Percentiles rank a stretch among this genome's conserved stretches.
Evolutionary conservation across 2,329 filamentous ascomycete genomes (phyloP).

Genomic region (Fusarium scirpi): DNA sequence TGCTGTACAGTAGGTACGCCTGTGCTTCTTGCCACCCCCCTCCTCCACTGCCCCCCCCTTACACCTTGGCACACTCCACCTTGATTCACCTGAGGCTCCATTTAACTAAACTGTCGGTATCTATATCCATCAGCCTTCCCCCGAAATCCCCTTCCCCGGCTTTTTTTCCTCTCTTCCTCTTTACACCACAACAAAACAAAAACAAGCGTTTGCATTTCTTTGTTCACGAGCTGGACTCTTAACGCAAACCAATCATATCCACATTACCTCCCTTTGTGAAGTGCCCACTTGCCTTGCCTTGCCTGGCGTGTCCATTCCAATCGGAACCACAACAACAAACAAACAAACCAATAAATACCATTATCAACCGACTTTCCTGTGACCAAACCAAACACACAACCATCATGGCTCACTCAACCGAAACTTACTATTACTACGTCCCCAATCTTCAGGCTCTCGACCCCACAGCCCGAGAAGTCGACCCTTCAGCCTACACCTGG

Average conservation of each 20-base stretch:
- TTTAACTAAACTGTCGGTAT: constrained; percentile 19
- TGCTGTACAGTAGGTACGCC: too few relatives aligned
- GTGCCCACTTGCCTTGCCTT: constrained; percentile 28
- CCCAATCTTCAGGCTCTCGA: constrained; percentile 52
- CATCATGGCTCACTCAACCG: constrained; percentile 43
- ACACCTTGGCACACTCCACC: constrained; percentile 7
- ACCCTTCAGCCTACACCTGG: constrained; percentile 57
- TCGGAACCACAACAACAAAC: constrained; percentile 9
- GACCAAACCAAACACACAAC: constrained; percentile 6
- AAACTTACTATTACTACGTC: constrained; percentile 52
- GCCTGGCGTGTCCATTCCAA: constrained; percentile 25
- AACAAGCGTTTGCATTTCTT: constrained; percentile 16
- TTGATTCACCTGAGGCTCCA: constrained; percentile 38
- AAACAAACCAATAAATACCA: constrained; percentile 11
- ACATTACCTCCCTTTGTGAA: constrained; percentile 18
- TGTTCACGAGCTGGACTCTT: constrained; percentile 36
- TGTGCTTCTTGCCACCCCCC: constrained; percentile 10
- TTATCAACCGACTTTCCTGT: neutral
- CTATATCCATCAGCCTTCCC: constrained; percentile 40
- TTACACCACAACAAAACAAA: constrained; percentile 11
- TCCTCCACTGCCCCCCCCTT: neutral
- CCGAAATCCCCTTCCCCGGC: constrained; percentile 30
- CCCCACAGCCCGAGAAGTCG: constrained; percentile 51
- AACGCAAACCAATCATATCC: constrained; percentile 17
- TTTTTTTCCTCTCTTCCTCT: constrained; percentile 6